Conservation (phyloP, 2,329 filamentous ascomycete species). For the Trichoderma semiorbis region DNA sequence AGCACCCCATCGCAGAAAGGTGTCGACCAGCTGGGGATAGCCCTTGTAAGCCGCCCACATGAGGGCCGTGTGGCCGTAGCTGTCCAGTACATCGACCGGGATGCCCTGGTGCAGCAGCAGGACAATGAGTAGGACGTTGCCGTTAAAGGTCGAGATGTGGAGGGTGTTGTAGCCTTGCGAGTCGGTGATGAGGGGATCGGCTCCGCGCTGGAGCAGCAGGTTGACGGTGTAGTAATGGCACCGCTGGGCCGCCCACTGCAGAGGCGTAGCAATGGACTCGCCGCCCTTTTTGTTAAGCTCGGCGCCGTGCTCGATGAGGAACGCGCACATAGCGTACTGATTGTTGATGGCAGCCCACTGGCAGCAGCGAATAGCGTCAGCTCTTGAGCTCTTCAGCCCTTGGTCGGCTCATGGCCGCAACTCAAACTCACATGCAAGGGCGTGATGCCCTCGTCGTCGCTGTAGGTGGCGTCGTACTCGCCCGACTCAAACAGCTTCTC, state of each 20-base stretch:
- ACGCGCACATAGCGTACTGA: conserved; percentile 95
- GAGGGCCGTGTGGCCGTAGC: conserved; percentile 85
- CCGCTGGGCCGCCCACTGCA: conserved; percentile 95
- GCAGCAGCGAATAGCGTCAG: conserved; percentile 25
- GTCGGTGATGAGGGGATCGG: conserved; percentile 88
- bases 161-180: conserved; percentile 97
- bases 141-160: conserved; percentile 95
- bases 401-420: neutral
- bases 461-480: conserved; percentile 77
- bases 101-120: conserved; percentile 93
- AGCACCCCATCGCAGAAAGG: conserved; percentile 92
- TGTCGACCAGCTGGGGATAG: conserved; percentile 83
- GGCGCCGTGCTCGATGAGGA: conserved; percentile 78
- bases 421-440: conserved; percentile 74
- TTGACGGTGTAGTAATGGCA: conserved; percentile 97
- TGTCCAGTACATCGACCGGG: conserved; percentile 85
- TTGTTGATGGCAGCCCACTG: conserved; percentile 99
- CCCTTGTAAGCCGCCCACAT: conserved; percentile 99
- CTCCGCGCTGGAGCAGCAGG: conserved; percentile 84
- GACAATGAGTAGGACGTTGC: conserved; percentile 85
- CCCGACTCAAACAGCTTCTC: conserved; percentile 84
- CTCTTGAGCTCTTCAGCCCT: conserved; percentile 10
- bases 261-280: conserved; percentile 87
- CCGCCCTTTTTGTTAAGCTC: conserved; percentile 94
- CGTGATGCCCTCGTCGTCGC: conserved; percentile 90